Evolutionary conservation across 176 grass and related monocot species (phyloP).

Genomic region (Themeda triandra): DNA sequence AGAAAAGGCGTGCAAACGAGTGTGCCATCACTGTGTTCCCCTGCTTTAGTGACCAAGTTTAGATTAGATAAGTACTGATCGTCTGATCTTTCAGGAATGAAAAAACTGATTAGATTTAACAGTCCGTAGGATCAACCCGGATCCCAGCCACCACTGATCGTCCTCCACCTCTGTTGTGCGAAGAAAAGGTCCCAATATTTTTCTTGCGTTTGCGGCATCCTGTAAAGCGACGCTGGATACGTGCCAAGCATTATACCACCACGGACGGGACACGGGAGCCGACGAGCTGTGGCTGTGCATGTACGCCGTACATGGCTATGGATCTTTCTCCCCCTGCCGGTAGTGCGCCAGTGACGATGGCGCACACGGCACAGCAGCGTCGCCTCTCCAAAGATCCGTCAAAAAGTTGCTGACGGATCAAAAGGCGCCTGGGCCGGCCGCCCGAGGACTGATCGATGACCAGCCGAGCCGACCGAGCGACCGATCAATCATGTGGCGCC

Average conservation of each 20-base stretch:
- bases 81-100: not conserved
- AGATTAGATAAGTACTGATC: not conserved
- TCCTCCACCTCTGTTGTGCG: not conserved
- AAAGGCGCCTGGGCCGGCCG: not conserved
- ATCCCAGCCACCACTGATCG: slow-evolving; percentile 2
- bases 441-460: not conserved
- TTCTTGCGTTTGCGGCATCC: not conserved
- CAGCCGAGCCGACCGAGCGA: not conserved
- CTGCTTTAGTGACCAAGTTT: not conserved
- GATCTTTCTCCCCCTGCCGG: not conserved
- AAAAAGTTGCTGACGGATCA: slow-evolving; percentile 29
- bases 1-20: not conserved
- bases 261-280: not conserved
- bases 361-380: not conserved
- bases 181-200: slow-evolving; percentile 9
- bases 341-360: slow-evolving; percentile 33
- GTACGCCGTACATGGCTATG: not conserved
- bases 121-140: not conserved
- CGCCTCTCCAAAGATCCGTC: slow-evolving; percentile 30
- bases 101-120: not conserved
- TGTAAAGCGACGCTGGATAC: slow-evolving; percentile 25
- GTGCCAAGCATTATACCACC: slow-evolving; percentile 19
- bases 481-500: slow-evolving; percentile 7
- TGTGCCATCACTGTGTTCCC: not conserved
- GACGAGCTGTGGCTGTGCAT: not conserved